phyloP scores from a whole-genome alignment of 257 asterid species.

The Solanum tarapatanum region DNA sequence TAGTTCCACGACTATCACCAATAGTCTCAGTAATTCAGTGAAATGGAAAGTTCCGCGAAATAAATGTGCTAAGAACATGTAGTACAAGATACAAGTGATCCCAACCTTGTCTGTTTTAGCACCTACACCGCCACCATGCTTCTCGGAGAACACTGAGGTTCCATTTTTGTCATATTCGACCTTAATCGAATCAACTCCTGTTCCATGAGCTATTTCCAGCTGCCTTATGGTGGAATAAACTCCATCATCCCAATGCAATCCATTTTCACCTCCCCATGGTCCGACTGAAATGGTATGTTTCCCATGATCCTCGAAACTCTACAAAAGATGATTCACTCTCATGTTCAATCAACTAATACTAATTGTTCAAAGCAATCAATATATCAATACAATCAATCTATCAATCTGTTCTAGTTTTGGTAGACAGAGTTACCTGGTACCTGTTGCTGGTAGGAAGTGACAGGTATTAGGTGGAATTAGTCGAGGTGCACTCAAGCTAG shows the following conservation, averaged over 20 bases:
- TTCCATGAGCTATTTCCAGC: conserved; percentile 57
- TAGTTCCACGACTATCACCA: background rate
- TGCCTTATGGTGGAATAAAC: conserved; percentile 40
- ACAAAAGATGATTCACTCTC: background rate
- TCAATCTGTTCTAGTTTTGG: background rate
- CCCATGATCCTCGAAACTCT: conserved; percentile 27
- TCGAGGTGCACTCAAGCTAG: background rate
- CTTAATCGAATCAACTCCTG: conserved; percentile 46
- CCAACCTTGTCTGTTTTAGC: conserved; percentile 36
- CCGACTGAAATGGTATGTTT: conserved; percentile 36
- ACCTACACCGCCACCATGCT: conserved; percentile 72
- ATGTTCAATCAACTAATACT: background rate
- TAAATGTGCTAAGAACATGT: background rate
- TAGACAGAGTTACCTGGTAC: background rate
- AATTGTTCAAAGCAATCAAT: background rate
- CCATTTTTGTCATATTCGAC: conserved; percentile 61
- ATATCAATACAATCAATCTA: background rate
- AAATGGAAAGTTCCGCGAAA: background rate
- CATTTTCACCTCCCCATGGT: conserved; percentile 85
- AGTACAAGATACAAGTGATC: background rate
- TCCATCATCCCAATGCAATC: conserved; percentile 74
- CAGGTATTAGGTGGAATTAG: too few relatives aligned
- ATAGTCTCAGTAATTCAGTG: background rate
- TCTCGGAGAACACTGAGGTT: conserved; percentile 49
- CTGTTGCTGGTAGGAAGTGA: background rate